Conservation (phyloP, 805 yeast genomes). For the Tetrapisispora namnaoensis region DNA sequence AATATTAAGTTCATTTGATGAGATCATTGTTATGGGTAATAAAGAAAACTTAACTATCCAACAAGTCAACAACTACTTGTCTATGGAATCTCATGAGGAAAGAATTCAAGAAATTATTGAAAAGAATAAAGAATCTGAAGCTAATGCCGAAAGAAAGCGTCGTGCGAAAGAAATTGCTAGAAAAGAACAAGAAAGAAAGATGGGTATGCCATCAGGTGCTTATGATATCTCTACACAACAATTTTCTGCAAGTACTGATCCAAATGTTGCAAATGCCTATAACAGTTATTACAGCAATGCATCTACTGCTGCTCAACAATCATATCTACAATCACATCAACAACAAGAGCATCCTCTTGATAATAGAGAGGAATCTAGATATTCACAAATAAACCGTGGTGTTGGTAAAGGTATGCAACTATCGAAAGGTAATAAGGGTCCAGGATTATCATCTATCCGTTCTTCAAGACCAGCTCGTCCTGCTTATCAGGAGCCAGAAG, state of each 20-base stretch:
- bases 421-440: slow-evolving; percentile 9
- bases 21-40: slow-evolving; percentile 85
- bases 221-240: slow-evolving; percentile 11
- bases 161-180: slow-evolving; percentile 85
- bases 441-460: slow-evolving; percentile 1
- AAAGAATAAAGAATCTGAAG: slow-evolving; percentile 92
- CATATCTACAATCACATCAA: slow-evolving; percentile 17
- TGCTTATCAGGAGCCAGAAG: slow-evolving; percentile 14
- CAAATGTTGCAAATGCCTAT: slow-evolving; percentile 31
- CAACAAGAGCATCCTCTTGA: slow-evolving; percentile 14
- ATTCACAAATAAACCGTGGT: slow-evolving; percentile 4
- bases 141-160: slow-evolving; percentile 92
- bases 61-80: slow-evolving; percentile 82
- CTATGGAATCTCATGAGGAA: slow-evolving; percentile 98
- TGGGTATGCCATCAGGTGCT: slow-evolving; percentile 28
- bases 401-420: slow-evolving; percentile 23
- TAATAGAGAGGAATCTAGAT: slow-evolving; percentile 3
- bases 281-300: slow-evolving; percentile 30
- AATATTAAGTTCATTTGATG: slow-evolving; percentile 86
- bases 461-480: slow-evolving; percentile 9
- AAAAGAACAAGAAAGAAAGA: slow-evolving; percentile 42
- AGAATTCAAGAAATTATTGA: slow-evolving; percentile 96
- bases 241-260: slow-evolving; percentile 24
- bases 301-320: slow-evolving; percentile 32
- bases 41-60: slow-evolving; percentile 72